A percentile compares a stretch with the other conserved stretches of the same genome.
Conservation (phyloP, 2,329 filamentous ascomycete genomes). For the Zymoseptoria pseudotritici region DNA sequence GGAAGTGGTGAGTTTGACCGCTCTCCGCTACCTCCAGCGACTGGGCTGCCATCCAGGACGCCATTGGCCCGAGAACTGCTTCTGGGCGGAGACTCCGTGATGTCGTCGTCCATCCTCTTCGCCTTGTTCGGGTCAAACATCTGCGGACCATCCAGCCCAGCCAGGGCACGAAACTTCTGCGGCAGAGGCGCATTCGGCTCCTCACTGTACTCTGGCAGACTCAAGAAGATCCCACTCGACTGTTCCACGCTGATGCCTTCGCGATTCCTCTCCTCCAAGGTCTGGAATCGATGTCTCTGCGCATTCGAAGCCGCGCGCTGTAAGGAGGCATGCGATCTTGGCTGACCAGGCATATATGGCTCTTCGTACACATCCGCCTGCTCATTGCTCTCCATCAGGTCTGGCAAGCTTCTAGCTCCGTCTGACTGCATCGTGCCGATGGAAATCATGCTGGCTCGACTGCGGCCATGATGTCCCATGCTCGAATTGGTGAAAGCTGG, state of each 20-base stretch:
- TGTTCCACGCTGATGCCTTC: conserved; percentile 39
- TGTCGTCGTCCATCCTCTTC: not conserved
- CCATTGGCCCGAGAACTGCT: not conserved
- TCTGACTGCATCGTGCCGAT: conserved; percentile 23
- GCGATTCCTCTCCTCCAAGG: conserved; percentile 47
- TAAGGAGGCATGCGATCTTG: conserved; percentile 27
- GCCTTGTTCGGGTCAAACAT: not conserved
- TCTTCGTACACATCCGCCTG: conserved; percentile 25
- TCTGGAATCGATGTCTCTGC: conserved; percentile 62
- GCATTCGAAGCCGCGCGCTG: conserved; percentile 50
- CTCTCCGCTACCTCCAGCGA: not conserved
- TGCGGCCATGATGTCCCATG: conserved; percentile 3
- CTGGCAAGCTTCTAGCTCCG: conserved; percentile 23
- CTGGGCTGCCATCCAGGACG: not conserved
- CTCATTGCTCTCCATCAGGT: conserved; percentile 27
- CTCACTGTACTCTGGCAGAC: conserved; percentile 68
- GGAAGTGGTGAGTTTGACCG: not conserved
- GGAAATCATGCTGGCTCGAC: conserved; percentile 20
- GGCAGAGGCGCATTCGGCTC: conserved; percentile 41
- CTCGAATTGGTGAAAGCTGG: conserved; percentile 7
- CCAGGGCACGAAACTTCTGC: conserved; percentile 30
- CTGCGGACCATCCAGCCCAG: conserved; percentile 27
- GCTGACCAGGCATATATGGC: conserved; percentile 29
- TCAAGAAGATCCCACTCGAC: conserved; percentile 73
- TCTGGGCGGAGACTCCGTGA: not conserved